A percentile compares a stretch with the other conserved stretches of the same genome.
Conservation (phyloP, 2,329 filamentous ascomycete species). For the Phialophora macrospora region DNA sequence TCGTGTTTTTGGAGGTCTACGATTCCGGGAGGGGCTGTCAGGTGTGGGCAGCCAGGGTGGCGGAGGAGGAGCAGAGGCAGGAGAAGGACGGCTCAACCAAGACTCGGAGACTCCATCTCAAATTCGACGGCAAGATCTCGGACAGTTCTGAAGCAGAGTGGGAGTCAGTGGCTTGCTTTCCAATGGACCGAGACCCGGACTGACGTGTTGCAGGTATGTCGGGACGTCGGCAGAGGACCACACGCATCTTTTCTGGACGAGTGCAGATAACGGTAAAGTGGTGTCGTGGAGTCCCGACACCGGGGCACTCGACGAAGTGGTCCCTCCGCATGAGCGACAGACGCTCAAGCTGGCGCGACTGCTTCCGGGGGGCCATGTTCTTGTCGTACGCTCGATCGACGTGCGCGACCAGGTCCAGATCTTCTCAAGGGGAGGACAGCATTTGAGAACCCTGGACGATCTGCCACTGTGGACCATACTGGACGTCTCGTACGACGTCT, state of each 20-base stretch:
- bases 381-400: slow-evolving; percentile 20
- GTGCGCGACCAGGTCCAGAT: slow-evolving; percentile 22
- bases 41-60: slow-evolving; percentile 8
- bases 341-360: slow-evolving; percentile 14
- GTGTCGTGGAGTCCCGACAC: slow-evolving; percentile 2
- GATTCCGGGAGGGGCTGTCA: slow-evolving; percentile 15
- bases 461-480: slow-evolving; percentile 21
- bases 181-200: not conserved
- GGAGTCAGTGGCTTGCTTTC: slow-evolving; percentile 7
- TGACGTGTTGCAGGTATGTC: slow-evolving; percentile 6
- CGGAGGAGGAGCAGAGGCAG: not conserved
- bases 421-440: slow-evolving; percentile 3
- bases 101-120: slow-evolving; percentile 1
- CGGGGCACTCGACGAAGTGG: slow-evolving; percentile 2
- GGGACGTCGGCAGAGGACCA: not conserved
- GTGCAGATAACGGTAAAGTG: slow-evolving; percentile 19
- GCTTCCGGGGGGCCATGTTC: slow-evolving; percentile 7
- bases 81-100: not conserved
- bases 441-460: slow-evolving; percentile 6
- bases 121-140: slow-evolving; percentile 10
- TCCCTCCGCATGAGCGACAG: slow-evolving; percentile 2
- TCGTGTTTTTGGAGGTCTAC: slow-evolving; percentile 24
- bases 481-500: slow-evolving; percentile 13
- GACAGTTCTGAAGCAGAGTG: slow-evolving; percentile 7
- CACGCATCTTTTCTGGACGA: slow-evolving; percentile 22